phyloP scores from a whole-genome alignment of 140 eudicot species.

The Cichorium intybus region DNA sequence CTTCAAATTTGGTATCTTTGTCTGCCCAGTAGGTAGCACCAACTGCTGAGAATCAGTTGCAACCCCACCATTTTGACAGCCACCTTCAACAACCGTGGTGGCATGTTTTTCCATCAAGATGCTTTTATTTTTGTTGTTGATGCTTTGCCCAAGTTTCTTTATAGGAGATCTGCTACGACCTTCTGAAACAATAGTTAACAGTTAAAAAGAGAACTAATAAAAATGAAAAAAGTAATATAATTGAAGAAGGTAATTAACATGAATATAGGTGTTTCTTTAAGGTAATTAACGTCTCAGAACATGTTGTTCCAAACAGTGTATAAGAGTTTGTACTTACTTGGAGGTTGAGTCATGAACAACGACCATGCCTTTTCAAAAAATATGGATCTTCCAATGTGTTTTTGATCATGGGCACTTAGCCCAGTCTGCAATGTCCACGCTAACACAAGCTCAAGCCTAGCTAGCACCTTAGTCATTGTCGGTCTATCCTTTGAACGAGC shows the following conservation, averaged over 20 bases:
- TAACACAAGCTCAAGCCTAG: neutral
- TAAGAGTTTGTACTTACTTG: neutral
- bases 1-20: too few relatives aligned
- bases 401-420: too few relatives aligned
- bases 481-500: neutral
- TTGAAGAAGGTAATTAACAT: neutral
- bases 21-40: neutral
- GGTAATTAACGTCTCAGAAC: too few relatives aligned
- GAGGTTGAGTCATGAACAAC: neutral
- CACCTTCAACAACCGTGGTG: neutral
- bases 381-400: too few relatives aligned
- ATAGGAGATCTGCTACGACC: conserved; percentile 3
- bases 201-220: neutral
- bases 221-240: neutral
- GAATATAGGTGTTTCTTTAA: too few relatives aligned
- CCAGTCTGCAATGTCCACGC: too few relatives aligned
- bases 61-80: neutral
- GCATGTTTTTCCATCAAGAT: too few relatives aligned
- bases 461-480: conserved; percentile 9
- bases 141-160: conserved; percentile 18
- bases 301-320: too few relatives aligned
- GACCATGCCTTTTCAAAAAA: neutral
- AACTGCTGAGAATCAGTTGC: neutral
- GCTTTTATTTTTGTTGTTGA: conserved; percentile 12
- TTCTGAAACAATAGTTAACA: neutral